Evolutionary conservation across 148 eudicot species (phyloP).

Genomic region (Rheum nobile): DNA sequence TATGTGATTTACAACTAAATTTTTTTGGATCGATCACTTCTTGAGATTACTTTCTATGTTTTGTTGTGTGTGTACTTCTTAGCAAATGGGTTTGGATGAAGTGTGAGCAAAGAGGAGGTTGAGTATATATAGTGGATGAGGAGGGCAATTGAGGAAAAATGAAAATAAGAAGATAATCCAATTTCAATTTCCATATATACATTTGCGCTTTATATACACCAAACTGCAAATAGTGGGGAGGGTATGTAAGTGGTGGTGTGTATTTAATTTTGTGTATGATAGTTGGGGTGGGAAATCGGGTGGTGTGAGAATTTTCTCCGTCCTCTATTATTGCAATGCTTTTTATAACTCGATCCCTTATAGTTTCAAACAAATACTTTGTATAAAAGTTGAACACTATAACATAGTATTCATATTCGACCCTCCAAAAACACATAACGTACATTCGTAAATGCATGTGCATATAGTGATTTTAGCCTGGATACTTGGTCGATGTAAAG

Average conservation of each 20-base stretch:
- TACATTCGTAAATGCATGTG: neutral
- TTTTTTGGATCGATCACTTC: neutral
- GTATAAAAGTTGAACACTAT: neutral
- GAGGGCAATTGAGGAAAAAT: neutral
- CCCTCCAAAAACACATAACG: too few relatives aligned
- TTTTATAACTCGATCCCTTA: neutral
- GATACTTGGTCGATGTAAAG: too few relatives aligned
- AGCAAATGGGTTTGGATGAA: constrained; percentile 17
- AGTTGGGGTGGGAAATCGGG: neutral
- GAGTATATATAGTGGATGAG: constrained; percentile 25
- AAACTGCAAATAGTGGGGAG: neutral
- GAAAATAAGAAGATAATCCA: neutral
- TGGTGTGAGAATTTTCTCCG: neutral
- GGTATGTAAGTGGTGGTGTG: neutral
- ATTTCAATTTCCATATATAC: neutral
- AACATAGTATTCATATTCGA: too few relatives aligned
- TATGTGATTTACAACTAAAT: neutral
- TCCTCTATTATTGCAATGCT: neutral
- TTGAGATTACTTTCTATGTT: neutral
- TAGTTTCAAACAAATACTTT: neutral
- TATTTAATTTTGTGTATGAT: neutral
- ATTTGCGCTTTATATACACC: too few relatives aligned
- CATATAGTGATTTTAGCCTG: neutral
- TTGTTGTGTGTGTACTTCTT: neutral
- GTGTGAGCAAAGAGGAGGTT: constrained; percentile 9